Evolutionary conservation across 1,284 basidiomycete genomes (phyloP).

Genomic region (Cerioporus squamosus): DNA sequence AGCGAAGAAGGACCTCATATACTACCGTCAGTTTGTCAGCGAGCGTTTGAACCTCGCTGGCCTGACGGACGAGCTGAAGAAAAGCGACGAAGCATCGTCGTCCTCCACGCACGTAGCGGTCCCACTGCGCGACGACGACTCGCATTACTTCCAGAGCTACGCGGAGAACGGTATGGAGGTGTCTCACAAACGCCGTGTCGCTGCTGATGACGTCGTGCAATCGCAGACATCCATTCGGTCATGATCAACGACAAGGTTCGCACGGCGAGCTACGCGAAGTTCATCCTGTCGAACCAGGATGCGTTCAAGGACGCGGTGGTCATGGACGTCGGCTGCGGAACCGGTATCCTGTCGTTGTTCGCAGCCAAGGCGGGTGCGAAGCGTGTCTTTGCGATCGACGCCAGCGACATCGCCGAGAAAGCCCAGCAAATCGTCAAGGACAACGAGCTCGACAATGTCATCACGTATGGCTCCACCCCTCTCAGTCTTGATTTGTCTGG

Average conservation of each 20-base stretch:
- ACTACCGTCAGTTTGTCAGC: conserved; percentile 62
- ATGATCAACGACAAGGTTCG: conserved; percentile 91
- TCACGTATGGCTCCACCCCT: conserved; percentile 60
- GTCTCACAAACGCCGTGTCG: not conserved
- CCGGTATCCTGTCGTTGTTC: conserved; percentile 92
- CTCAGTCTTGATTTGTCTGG: not conserved
- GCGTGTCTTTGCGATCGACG: conserved; percentile 93
- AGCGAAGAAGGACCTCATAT: conserved; percentile 56
- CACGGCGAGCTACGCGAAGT: conserved; percentile 92
- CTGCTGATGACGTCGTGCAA: not conserved
- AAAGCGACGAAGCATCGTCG: conserved; percentile 34
- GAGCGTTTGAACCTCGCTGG: conserved; percentile 51
- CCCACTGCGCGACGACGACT: conserved; percentile 76
- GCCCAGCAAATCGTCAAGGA: conserved; percentile 82
- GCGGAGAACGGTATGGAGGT: conserved; percentile 75
- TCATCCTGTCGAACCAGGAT: conserved; percentile 85
- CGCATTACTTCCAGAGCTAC: conserved; percentile 95
- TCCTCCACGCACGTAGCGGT: conserved; percentile 30
- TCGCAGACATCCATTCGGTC: conserved; percentile 73
- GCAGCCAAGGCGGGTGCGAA: conserved; percentile 92
- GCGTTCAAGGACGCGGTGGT: conserved; percentile 89
- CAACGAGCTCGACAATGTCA: conserved; percentile 78
- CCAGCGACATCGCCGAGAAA: conserved; percentile 84
- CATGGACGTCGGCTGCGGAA: conserved; percentile 95
- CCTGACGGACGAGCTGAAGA: conserved; percentile 47